These are phyloP conservation scores for Aureobasidium mangrovei DNA, from an alignment of 2,329 filamentous ascomycete genomes.

Conservation along the genomic window DNA sequence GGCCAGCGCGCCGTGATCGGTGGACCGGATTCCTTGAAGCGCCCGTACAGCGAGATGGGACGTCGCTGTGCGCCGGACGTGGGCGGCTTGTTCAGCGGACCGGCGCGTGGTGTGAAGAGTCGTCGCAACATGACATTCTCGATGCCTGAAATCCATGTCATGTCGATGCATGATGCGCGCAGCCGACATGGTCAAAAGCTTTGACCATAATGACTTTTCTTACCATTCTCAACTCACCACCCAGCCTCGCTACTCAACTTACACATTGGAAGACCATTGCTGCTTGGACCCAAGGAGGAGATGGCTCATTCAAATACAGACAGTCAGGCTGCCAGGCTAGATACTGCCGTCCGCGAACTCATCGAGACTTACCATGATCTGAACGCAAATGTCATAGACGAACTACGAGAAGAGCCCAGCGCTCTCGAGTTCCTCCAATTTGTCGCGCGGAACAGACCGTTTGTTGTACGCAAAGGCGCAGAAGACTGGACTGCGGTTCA, in stretches of 20 bases:
- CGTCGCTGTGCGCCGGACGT: background rate
- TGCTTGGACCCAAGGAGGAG: background rate
- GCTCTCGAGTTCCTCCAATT: slow-evolving; percentile 73
- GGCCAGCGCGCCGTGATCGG: no score
- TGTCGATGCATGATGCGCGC: slow-evolving; percentile 4
- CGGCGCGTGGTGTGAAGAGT: background rate
- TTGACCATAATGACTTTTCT: background rate
- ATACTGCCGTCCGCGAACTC: slow-evolving; percentile 29
- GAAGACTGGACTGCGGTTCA: slow-evolving; percentile 52
- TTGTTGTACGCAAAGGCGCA: slow-evolving; percentile 59
- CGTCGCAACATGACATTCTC: slow-evolving; percentile 2
- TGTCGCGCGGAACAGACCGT: slow-evolving; percentile 65
- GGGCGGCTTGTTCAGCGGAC: background rate
- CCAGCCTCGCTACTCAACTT: background rate
- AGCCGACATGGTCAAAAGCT: slow-evolving; percentile 7
- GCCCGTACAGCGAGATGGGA: background rate
- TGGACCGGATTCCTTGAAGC: no score
- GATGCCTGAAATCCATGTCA: background rate
- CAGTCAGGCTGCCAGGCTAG: background rate
- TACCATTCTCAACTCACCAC: background rate
- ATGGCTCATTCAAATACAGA: background rate
- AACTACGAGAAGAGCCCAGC: slow-evolving; percentile 56
- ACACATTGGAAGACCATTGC: background rate
- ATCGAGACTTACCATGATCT: slow-evolving; percentile 66
- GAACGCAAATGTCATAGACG: slow-evolving; percentile 52